Evolutionary conservation across 225 moss, liverwort and hornwort genomes (phyloP), one percentile per base, ranked within the genome.

Genomic region (Sphagnum contortum): DNA sequence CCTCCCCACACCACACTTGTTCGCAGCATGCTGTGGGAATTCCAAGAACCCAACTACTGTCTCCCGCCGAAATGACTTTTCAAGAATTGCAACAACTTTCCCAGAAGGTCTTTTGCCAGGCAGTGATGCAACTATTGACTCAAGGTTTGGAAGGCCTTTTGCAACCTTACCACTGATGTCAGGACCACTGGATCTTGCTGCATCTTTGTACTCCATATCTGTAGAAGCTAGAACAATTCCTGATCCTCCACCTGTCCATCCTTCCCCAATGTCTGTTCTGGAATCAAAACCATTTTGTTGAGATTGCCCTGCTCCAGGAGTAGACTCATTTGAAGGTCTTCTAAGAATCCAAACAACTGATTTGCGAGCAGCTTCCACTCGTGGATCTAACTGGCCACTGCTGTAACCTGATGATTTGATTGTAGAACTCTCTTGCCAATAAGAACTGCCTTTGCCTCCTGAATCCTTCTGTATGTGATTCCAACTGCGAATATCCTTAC

Each of bases 61-160:
- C 65, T 92, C 90, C 51, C 95, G 82, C 48, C 90, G 84, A 48
- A 67, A 54, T 64, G 95, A 90, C 7, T 87, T 83, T 57, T 78
- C 75, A 69, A 96, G 65, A 61, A 96, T 87, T 6, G 95, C 87
- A 45, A 92, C 85, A 64, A 96, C 92, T 75, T 68, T 88, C 3
- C 86, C 92, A 63, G 89, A 88, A 6, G 95, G 95, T 62, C 95
- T 79, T 76, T 83, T 96, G 53, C 90, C 90, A 54, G 95, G 88
- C 70, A 65, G 77, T 9, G 81, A 81, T 66, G 68, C 70, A 63
- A 95, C 76, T 62, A 70, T 54, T 48, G 76, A 69, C 49, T 72
- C 73, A 53, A 95, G 77, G 53, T 67, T 77, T 9, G 66, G 70
- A 9, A 81, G 6, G 12, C 77, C 77, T 13, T 70, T 67, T 8